Conservation (phyloP, 2,329 filamentous ascomycete species). For the Nakataea oryzae region DNA sequence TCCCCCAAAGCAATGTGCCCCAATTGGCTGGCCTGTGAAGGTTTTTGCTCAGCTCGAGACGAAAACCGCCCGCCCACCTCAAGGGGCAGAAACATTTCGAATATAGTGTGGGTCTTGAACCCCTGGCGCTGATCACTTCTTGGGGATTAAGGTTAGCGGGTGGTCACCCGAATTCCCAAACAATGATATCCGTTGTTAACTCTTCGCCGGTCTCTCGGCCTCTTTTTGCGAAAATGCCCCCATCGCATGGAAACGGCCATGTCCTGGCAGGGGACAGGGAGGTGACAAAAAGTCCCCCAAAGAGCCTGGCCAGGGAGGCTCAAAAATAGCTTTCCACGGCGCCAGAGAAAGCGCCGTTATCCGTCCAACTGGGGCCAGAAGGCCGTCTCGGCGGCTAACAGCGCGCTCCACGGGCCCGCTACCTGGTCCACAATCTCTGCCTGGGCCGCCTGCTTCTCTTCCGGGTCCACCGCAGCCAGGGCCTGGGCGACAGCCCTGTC, state of each 20-base stretch:
- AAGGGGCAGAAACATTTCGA: too few relatives aligned
- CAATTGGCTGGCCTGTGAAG: background rate
- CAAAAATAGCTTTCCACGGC: background rate
- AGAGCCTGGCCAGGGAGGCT: background rate
- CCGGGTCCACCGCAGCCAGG: slow-evolving; percentile 19
- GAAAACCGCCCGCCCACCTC: background rate
- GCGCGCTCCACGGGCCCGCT: slow-evolving; percentile 33
- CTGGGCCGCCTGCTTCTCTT: slow-evolving; percentile 15
- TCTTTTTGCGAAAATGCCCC: too few relatives aligned
- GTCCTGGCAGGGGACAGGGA: too few relatives aligned
- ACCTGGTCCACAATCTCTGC: slow-evolving; percentile 22
- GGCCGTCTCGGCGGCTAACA: slow-evolving; percentile 43
- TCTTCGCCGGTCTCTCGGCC: too few relatives aligned
- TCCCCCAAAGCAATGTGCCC: background rate
- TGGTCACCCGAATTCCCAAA: too few relatives aligned
- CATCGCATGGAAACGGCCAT: too few relatives aligned
- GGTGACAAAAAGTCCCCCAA: background rate
- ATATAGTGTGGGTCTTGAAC: too few relatives aligned
- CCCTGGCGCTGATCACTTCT: too few relatives aligned
- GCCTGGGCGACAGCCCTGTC: slow-evolving; percentile 37
- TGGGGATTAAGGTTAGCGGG: too few relatives aligned
- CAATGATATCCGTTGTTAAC: too few relatives aligned
- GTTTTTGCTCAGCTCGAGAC: background rate
- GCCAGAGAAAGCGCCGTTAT: background rate
- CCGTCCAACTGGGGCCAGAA: slow-evolving; percentile 42